Base-by-base conservation (phyloP, 441 rosid genomes). In the Erodium chrysanthum region DNA sequence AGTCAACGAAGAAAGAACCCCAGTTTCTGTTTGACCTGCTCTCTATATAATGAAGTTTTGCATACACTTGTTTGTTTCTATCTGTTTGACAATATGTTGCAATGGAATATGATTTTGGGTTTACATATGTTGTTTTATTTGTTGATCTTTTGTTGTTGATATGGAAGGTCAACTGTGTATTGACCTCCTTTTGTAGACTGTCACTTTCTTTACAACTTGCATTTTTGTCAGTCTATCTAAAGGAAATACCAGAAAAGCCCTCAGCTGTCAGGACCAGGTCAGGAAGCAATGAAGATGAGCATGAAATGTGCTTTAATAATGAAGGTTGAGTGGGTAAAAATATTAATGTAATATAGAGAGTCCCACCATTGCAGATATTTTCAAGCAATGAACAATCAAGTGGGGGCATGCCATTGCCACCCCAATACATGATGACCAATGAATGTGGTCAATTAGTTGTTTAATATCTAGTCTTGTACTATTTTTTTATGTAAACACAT, bases 1-100 rank as follows among this genome's bases (percentile, higher is more conserved):
- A 50, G 70, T 73, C 75, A 72, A 82, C 7, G 66, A 72, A 21
- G 74, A 79, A 66, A 78, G 66, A 63, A 75, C 65, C 37, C 42
- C 70, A 0, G 79, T 83, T 70, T 73, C 85, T 23, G 88, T 54
- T 44, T 44, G 17, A 44, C 17, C 17, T 44, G 46, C 52, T 12
- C 2, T 44, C 52, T 44, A 14, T 44, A 11, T 44, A 44, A 44
- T 44, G 15, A 12, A 11, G 52, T 35, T 35, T 5, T 7, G 9
- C 9, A 5, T 7, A 35, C 9, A 35, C 40, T 35, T 35, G 50
- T 44, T 35, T 35, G 50, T 44, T n/a, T 44, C 52, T 44, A 4
- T 35, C 40, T 35, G 40, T 35, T 35, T 35, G 40, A 35, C 9
- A 35, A 35, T 35, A 35, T 35, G 5, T 35, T 35, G 40, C 40